phyloP scores from a whole-genome alignment of 306 rosid species.

The Pyrus betulifolia region DNA sequence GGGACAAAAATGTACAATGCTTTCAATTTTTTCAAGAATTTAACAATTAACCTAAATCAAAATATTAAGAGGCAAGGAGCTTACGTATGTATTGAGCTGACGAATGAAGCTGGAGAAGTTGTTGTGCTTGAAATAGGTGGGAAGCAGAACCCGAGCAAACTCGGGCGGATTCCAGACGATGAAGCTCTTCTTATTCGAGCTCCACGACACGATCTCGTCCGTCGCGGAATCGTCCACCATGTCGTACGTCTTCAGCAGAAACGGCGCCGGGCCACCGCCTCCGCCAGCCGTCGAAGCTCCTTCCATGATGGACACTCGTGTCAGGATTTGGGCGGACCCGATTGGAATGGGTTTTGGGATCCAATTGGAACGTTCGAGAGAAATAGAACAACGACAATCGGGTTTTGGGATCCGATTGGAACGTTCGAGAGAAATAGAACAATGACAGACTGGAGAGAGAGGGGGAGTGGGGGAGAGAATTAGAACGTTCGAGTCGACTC shows the following conservation, averaged over 20 bases:
- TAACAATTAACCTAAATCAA: background rate
- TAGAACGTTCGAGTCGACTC: background rate
- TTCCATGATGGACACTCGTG: conserved; percentile 30
- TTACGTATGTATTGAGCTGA: conserved; percentile 92
- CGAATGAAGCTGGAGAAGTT: conserved; percentile 98
- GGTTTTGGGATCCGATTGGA: background rate
- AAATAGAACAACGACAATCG: background rate
- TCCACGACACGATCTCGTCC: conserved; percentile 86
- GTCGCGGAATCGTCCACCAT: conserved; percentile 83
- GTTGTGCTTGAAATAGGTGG: conserved; percentile 84
- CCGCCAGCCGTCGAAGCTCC: conserved; percentile 23
- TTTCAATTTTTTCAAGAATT: background rate
- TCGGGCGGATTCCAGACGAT: conserved; percentile 94
- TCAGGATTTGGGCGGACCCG: background rate
- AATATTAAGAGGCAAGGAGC: background rate
- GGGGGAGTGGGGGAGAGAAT: background rate
- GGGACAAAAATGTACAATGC: background rate
- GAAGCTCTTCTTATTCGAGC: conserved; percentile 59
- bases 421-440: background rate
- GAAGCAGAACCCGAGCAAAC: conserved; percentile 75
- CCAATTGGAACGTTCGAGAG: background rate
- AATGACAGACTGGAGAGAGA: background rate
- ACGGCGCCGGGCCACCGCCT: conserved; percentile 81
- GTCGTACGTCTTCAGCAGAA: conserved; percentile 76
- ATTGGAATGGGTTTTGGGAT: background rate